Percentiles rank a stretch among this genome's conserved stretches.
phyloP scores from a whole-genome alignment of 805 yeast genomes.

The Brettanomyces sp. region DNA sequence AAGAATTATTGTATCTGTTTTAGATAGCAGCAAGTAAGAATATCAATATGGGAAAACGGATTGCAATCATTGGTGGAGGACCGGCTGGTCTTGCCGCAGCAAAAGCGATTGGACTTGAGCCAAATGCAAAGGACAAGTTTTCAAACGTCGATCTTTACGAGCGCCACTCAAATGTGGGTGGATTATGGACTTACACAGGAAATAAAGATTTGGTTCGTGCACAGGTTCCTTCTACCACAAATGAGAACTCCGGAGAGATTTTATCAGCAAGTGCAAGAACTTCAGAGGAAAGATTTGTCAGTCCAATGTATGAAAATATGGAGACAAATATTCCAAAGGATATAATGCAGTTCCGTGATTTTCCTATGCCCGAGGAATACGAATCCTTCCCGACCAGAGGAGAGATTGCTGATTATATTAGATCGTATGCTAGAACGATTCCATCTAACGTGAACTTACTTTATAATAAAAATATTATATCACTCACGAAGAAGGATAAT shows the following conservation, averaged over 20 bases:
- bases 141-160: constrained; percentile 22
- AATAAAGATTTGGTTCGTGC: constrained; percentile 17
- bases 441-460: constrained; percentile 26
- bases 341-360: constrained; percentile 23
- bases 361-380: constrained; percentile 25
- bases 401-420: constrained; percentile 55
- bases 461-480: constrained; percentile 36
- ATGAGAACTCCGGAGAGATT: constrained; percentile 10
- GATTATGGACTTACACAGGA: constrained; percentile 26
- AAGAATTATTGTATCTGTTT: too few relatives aligned
- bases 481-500: constrained; percentile 18
- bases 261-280: constrained; percentile 8
- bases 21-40: too few relatives aligned
- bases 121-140: constrained; percentile 14
- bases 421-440: constrained; percentile 40
- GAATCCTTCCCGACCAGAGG: constrained; percentile 50
- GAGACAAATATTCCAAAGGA: constrained; percentile 26
- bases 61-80: constrained; percentile 92
- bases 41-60: constrained; percentile 44
- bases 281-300: constrained; percentile 12
- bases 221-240: constrained; percentile 14
- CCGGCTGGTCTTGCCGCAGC: constrained; percentile 97
- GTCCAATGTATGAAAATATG: constrained; percentile 27
- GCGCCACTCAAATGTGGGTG: constrained; percentile 23
- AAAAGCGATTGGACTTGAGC: constrained; percentile 37